phyloP scores from a whole-genome alignment of 1,284 basidiomycete species.

The Hypsizygus ulmarius region DNA sequence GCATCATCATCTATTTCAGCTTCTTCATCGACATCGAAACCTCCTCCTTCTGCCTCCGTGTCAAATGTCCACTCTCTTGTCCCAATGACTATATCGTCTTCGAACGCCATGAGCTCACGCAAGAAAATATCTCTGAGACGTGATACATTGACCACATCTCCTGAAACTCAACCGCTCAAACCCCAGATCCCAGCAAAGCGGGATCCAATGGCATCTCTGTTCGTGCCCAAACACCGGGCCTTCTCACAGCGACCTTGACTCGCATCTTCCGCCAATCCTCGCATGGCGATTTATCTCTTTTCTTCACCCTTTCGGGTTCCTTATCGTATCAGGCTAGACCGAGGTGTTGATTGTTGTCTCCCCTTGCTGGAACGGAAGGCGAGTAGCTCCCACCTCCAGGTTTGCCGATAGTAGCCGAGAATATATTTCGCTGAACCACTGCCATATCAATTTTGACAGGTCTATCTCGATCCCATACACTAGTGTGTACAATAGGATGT shows the following conservation, averaged over 20 bases:
- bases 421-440: neutral
- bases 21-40: slow-evolving; percentile 12
- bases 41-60: slow-evolving; percentile 4
- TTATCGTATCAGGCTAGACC: neutral
- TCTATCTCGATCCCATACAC: neutral
- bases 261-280: neutral
- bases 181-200: slow-evolving; percentile 46
- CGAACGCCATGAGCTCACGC: slow-evolving; percentile 5
- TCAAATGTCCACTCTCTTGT: slow-evolving; percentile 7
- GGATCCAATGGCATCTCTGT: slow-evolving; percentile 63
- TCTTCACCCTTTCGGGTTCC: neutral
- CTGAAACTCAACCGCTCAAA: slow-evolving; percentile 31
- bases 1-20: slow-evolving; percentile 14
- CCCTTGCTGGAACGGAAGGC: neutral
- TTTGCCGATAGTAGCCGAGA: neutral
- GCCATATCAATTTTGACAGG: slow-evolving; percentile 1
- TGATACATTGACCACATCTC: slow-evolving; percentile 15
- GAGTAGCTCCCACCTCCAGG: neutral
- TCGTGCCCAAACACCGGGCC: slow-evolving; percentile 72
- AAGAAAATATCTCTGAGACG: slow-evolving; percentile 17
- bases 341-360: neutral
- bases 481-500: slow-evolving; percentile 7
- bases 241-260: slow-evolving; percentile 55
- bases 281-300: neutral
- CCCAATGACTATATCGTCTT: slow-evolving; percentile 6